Evolutionary conservation across 495 filamentous ascomycete genomes (phyloP), one percentile per base, ranked within the genome.

Genomic region (Lasiosphaeria miniovina): DNA sequence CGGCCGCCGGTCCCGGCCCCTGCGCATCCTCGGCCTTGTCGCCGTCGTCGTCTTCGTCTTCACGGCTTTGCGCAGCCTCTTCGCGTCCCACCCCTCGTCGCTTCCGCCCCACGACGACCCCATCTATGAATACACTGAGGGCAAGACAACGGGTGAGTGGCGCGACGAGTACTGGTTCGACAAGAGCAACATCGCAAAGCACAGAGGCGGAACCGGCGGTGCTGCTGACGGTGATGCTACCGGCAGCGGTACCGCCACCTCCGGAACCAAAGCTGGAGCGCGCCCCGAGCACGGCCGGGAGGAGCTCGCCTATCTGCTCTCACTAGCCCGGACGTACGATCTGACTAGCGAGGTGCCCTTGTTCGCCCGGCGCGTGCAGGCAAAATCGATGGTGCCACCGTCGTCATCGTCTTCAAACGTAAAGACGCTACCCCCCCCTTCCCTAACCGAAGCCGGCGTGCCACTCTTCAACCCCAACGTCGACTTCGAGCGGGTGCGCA

Each of bases 131-230:
- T 46, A 46, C 43, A 46, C 43, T 4, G 43, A 46, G 43, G 43
- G 43, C 11, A 46, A 46, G 43, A 46, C 43, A 1, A 9, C 7
- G 43, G 43, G 43, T n/a, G 8, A 5, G 12, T 46, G 43, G 43
- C 43, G 43, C 12, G 43, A 46, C 43, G 43, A 46, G 43, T 46
- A 14, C 43, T 46, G 43, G 43, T 46, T 46, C 43, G 43, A 46
- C 12, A 46, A 46, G 43, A 46, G 43, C 43, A 46, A 46, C 43
- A 46, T 46, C 12, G 43, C 12, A n/a, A 46, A 46, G 43, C 43
- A 46, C 43, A 46, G 24, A 24, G 24, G 24, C 24, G 24, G 24
- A 24, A 24, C 24, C 24, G 24, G 24, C 24, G 24, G 24, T 24
- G 24, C 1, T 24, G 24, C 24, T 24, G 24, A 1, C 24, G 24